Evolutionary conservation across 2,329 filamentous ascomycete genomes (phyloP), one percentile per base, ranked within the genome.

Genomic region (Fonsecaea pugnacius): DNA sequence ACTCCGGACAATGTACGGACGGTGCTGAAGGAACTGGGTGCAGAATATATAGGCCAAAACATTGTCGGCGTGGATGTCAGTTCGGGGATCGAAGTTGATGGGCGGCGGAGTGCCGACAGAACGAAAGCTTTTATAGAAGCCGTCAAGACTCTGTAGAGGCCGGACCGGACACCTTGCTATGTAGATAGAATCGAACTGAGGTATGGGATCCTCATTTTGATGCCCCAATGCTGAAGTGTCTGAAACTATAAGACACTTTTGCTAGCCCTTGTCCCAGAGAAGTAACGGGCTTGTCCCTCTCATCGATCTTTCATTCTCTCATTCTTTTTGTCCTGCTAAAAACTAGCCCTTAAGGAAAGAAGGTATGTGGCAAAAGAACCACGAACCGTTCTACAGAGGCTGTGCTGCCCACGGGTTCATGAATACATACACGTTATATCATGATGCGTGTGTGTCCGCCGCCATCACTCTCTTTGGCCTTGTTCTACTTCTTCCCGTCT

Each of bases 41-140:
- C 84, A 6, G 46, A 59, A 1, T 50, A 30, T 43, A 75, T 86
- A 9, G 81, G 82, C 30, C 81, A 81, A 9, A 86, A 88, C 65
- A 85, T 97, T 12, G 80, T 92, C 36, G 93, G 89, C 1, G 90
- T 99, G 3, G 95, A 99, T 80, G 91, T 96, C 21, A 96, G 92
- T 76, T 96, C 91, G 73, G 96, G 96, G 0, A 92, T 99, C 2
- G 95, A 98, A 78, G 88, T 87, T 38, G 85, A 89, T 70, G 94
- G 92, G 2, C 82, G 87, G 74, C 95, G 99, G 78, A 90, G 89
- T 76, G 72, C 94, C 63, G 85, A 87, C 18, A 96, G 90, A 80
- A 98, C 99, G 70, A 81, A 82, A 68, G 86, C 84, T 3, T 99
- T 99, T 77, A 82, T 98, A 46, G 84, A 86, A 74, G 87, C 87